Evolutionary conservation across 108 stramenopile species (phyloP).

Genomic region (Cylindrotheca closterium): DNA sequence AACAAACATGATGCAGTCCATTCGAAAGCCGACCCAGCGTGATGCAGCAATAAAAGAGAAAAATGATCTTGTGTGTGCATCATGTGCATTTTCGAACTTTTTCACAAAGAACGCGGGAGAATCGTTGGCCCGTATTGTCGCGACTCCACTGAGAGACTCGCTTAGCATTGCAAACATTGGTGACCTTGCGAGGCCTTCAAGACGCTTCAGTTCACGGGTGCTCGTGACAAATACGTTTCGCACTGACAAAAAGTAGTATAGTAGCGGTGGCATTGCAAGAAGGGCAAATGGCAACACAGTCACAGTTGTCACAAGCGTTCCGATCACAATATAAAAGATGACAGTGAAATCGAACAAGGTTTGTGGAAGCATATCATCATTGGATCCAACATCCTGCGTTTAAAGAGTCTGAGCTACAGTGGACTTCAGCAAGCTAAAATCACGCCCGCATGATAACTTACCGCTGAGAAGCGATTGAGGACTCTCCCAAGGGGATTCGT

Average conservation of each 20-base stretch:
- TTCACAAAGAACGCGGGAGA: slow-evolving; percentile 42
- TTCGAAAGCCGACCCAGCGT: slow-evolving; percentile 87
- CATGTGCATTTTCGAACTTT: slow-evolving; percentile 58
- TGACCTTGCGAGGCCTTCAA: slow-evolving; percentile 74
- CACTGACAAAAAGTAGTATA: slow-evolving; percentile 68
- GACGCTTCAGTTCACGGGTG: slow-evolving; percentile 71
- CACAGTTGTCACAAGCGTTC: slow-evolving; percentile 55
- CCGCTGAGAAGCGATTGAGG: slow-evolving; percentile 61
- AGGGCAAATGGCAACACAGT: slow-evolving; percentile 59
- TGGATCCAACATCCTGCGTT: slow-evolving; percentile 69
- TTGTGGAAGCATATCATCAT: slow-evolving; percentile 63
- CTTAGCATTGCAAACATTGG: slow-evolving; percentile 79
- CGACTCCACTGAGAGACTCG: slow-evolving; percentile 84
- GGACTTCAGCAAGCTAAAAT: too few species aligned
- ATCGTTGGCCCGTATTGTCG: slow-evolving; percentile 83
- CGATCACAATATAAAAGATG: slow-evolving; percentile 46
- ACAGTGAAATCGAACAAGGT: slow-evolving; percentile 68
- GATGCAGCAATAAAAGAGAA: slow-evolving; percentile 77
- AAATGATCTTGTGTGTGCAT: slow-evolving; percentile 74
- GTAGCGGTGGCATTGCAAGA: slow-evolving; percentile 52
- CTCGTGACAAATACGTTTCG: slow-evolving; percentile 58
- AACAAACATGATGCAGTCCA: slow-evolving; percentile 78
- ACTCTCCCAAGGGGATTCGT: slow-evolving; percentile 85
- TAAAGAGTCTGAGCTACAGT: too few species aligned
- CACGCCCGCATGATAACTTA: too few species aligned